Evolutionary conservation across 2,329 filamentous ascomycete genomes (phyloP).

Genomic region (Colletotrichum sp.): DNA sequence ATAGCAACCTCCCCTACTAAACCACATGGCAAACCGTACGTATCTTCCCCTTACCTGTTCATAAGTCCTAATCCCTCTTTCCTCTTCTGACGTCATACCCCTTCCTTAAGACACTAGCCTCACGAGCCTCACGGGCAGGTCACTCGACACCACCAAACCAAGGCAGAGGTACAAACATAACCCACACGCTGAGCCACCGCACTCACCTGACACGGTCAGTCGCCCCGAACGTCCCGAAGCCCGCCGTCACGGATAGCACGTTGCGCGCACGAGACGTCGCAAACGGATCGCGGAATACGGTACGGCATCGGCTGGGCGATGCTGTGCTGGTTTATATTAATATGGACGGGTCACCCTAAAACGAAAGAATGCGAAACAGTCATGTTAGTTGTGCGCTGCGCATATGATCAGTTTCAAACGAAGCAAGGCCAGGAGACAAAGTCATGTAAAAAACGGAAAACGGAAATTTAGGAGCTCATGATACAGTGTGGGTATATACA

Average conservation of each 20-base stretch:
- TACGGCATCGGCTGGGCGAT: neutral
- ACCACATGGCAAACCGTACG: no score
- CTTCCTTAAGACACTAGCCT: neutral
- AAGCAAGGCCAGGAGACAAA: neutral
- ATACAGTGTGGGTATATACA: slow-evolving; percentile 29
- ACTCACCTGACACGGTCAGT: neutral
- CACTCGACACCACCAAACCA: neutral
- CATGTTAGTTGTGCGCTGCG: neutral
- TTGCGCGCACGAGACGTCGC: neutral
- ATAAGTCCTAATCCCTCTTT: no score
- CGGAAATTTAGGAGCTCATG: slow-evolving; percentile 9
- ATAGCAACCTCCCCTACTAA: neutral
- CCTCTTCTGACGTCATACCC: neutral
- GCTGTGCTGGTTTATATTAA: neutral
- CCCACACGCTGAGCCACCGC: neutral
- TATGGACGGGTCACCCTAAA: neutral
- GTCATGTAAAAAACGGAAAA: neutral
- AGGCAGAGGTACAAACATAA: neutral
- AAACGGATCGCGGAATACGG: neutral
- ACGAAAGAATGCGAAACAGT: neutral
- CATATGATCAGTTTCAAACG: slow-evolving; percentile 1
- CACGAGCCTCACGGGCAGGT: neutral
- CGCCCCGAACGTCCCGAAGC: neutral
- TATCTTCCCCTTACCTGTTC: no score
- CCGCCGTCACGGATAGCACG: neutral